Base-by-base conservation (phyloP, 768 basidiomycete genomes). In the Leccinum subgranulosum region DNA sequence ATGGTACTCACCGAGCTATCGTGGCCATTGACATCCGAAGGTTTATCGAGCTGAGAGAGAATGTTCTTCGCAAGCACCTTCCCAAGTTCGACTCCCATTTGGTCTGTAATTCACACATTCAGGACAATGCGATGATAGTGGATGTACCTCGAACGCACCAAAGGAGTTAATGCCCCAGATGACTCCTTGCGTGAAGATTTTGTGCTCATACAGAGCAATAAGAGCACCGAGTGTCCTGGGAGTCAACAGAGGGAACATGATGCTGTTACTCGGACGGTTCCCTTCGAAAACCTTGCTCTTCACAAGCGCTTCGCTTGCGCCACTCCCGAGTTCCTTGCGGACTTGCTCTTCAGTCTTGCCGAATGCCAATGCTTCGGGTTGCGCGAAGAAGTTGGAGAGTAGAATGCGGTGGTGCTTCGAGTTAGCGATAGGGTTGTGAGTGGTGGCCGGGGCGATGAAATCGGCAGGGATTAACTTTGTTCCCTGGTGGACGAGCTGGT, bases 111-210 rank as follows among this genome's bases (percentile, higher is more conserved):
- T 11, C 51, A 15, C 14, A 21, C 15, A 7, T 39, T 54, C 9
- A 63, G 54, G 33, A 49, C 19, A 8, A 9, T 12, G n/a, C 10
- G n/a, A 36, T 28, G 25, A 17, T 21, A 28, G 12, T 2, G 1
- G 53, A 33, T 31, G 29, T 25, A 21, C 9, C 45, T 8, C 47
- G n/a, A 6, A 72, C 83, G 33, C 53, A 92, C 92, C 95, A 72
- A 93, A 98, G 3, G 93, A 94, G 80, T 99, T 98, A 80, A 99
- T 96, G 25, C 95, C 95, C 95, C 94, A 98, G 57, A 98, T 81
- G 47, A 91, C 88, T 70, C 97, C 97, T 72, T 98, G 97, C 0
- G 91, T 90, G 75, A 98, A 98, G 70, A 99, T 97, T 81, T 99
- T 99, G 81, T 99, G 97, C 75, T 98, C 94, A 71, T 96, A 97